Percentiles rank a stretch among this genome's conserved stretches.
Evolutionary conservation across 768 basidiomycete species (phyloP).

Genomic region (Macrolepiota dolichaula): DNA sequence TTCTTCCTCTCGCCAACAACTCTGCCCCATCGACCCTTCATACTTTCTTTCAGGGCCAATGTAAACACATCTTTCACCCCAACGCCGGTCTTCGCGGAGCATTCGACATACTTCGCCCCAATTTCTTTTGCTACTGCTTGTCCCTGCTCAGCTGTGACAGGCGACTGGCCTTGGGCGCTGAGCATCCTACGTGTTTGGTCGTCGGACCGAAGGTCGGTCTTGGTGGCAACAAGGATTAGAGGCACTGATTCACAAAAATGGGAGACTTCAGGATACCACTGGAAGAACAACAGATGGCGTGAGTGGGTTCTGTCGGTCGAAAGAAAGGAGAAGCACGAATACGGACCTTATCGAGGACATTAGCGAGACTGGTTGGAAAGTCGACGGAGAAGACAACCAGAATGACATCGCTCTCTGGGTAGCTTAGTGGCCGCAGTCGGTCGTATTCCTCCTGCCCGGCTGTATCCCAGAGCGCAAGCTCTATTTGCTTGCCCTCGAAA

Average conservation of each 20-base stretch:
- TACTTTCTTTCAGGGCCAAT: slow-evolving; percentile 83
- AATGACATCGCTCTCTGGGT: slow-evolving; percentile 87
- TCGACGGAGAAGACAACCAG: slow-evolving; percentile 94
- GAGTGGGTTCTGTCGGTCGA: not conserved
- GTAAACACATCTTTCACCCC: slow-evolving; percentile 93
- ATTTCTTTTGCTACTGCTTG: slow-evolving; percentile 86
- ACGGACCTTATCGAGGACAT: slow-evolving; percentile 84
- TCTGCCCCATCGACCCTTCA: slow-evolving; percentile 77
- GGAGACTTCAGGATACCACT: slow-evolving; percentile 94
- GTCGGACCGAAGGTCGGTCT: slow-evolving; percentile 87
- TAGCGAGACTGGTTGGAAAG: slow-evolving; percentile 87
- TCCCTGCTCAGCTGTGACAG: slow-evolving; percentile 83
- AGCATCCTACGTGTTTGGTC: slow-evolving; percentile 85
- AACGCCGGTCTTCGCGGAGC: slow-evolving; percentile 87
- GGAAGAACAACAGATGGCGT: not conserved
- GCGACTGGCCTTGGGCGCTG: slow-evolving; percentile 80
- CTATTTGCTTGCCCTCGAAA: slow-evolving; percentile 85
- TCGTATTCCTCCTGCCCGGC: slow-evolving; percentile 98
- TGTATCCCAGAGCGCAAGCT: slow-evolving; percentile 98
- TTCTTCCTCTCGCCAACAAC: slow-evolving; percentile 62
- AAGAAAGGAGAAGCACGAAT: not conserved
- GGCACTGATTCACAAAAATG: slow-evolving; percentile 92
- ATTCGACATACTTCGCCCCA: slow-evolving; percentile 90
- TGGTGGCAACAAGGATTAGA: slow-evolving; percentile 89
- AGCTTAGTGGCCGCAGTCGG: slow-evolving; percentile 78